Base-by-base conservation (phyloP, 148 eudicot species). In the Euryodendron excelsum region DNA sequence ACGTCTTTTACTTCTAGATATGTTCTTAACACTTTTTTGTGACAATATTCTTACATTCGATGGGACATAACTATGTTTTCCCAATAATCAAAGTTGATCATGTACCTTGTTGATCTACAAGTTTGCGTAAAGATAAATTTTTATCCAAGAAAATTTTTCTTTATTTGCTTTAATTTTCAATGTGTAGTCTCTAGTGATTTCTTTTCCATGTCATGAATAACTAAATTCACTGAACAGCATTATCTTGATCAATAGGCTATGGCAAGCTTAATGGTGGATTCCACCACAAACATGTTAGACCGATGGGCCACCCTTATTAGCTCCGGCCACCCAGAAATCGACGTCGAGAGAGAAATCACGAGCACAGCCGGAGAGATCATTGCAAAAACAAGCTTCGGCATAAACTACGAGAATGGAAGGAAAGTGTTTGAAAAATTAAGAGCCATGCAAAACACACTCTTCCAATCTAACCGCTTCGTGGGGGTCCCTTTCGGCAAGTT, bases 401-500 rank as follows among this genome's bases (percentile, higher is more conserved):
- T 96, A 21, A 83, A 86, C 70, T 77, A 81, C 60, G 88, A 84
- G 45, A 81, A 77, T 0, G 98, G 99, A 0, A 73, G 77, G 2
- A 60, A 66, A 39, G 84, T 96, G 41, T 82, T 88, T 10, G 84
- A 87, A 0, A 96, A 89, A 55, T 44, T 96, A 68, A 80, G 94
- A 62, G 90, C 85, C 62, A 82, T 92, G 89, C 99, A 96, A 60
- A 73, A 80, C 33, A 86, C 83, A 18, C 82, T 93, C 10, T 96
- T 96, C 83, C 89, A 93, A 21, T 85, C 92, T 45, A 86, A 83
- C 14, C 92, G 96, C 17, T 88, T 81, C 56, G 96, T 93, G 0
- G 99, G 99, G 20, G 97, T 96, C 0, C 99, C 99, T 1, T 92
- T 84, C 9, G 88, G 96, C 50, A 85, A 89, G 58, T 74, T 87